Evolutionary conservation across 2,329 filamentous ascomycete species (phyloP), one percentile per base, ranked within the genome.

Genomic region (Fusarium sarcochroum): DNA sequence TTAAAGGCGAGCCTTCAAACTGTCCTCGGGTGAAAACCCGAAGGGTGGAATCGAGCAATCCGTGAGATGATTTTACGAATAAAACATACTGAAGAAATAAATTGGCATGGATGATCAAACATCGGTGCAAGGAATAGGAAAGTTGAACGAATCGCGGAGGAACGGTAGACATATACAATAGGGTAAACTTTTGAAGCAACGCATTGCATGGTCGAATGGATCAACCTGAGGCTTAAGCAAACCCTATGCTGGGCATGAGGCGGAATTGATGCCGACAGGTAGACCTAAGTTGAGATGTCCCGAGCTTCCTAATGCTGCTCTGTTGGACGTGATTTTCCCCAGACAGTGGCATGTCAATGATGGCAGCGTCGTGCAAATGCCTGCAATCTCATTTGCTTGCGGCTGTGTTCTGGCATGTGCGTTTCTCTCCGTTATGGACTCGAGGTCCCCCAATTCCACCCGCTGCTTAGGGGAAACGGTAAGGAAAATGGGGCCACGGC

Each of bases 341-440:
- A 46, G 58, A 58, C 45, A 47, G 59, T 73, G 71, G 71, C 65
- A 73, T 73, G 71, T 73, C 58, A 60, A 66, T 68, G 67, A 72
- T 58, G 66, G 55, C 57, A 57, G 32, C 51, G 55, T 73, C 42
- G 63, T 70, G 60, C 58, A 73, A 72, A 72, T 71, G 59, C 58
- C 57, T 64, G 51, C n/a, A 44, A 49, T 23, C 64, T 71, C 52
- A 73, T 73, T 73, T 74, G 69, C 66, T 66, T 75, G 58, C 51
- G 64, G 13, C 68, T 63, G 59, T 71, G 69, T 70, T 34, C 63
- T 74, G 70, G 72, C 70, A 76, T 73, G 72, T 76, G 73, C 63
- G 66, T 55, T 53, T 47, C 49, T 42, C 21, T 60, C 53, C 38
- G 42, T 35, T 20, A 25, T n/a, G n/a, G n/a, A n/a, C 20, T 58